Percentiles rank a stretch among this genome's conserved stretches.
phyloP scores from a whole-genome alignment of 2,329 filamentous ascomycete genomes.

The Trichoderma atrobrunneum region DNA sequence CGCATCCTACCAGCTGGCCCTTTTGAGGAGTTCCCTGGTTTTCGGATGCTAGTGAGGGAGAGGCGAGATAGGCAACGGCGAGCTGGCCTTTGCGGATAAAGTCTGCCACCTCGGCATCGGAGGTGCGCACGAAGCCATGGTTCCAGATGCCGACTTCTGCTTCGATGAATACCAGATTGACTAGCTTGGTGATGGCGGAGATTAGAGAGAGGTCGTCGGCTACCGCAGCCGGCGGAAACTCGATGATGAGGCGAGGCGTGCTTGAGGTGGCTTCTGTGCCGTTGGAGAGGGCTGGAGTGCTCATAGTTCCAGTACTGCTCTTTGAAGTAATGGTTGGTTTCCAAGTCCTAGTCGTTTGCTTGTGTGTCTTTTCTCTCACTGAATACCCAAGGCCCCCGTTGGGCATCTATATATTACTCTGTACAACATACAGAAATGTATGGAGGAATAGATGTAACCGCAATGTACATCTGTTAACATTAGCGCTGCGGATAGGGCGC shows the following conservation, averaged over 20 bases:
- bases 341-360: neutral
- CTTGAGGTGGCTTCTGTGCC: neutral
- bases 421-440: neutral
- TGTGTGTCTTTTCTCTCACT: neutral
- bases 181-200: conserved; percentile 23
- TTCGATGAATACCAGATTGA: conserved; percentile 29
- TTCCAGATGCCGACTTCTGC: conserved; percentile 30
- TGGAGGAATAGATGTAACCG: neutral
- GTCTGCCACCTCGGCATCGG: conserved; percentile 22
- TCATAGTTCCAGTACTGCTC: neutral
- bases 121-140: conserved; percentile 29
- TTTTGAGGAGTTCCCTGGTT: neutral
- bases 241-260: conserved; percentile 21
- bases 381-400: neutral
- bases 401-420: neutral
- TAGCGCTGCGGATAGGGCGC: neutral
- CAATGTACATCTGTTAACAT: neutral
- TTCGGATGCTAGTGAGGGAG: neutral
- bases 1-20: conserved; percentile 27
- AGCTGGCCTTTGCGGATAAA: conserved; percentile 26
- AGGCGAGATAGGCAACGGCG: conserved; percentile 25
- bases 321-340: neutral
- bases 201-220: conserved; percentile 24
- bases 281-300: neutral
- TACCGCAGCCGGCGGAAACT: conserved; percentile 22